phyloP scores from a whole-genome alignment of 2,329 filamentous ascomycete genomes.

The Aspergillus ustus region DNA sequence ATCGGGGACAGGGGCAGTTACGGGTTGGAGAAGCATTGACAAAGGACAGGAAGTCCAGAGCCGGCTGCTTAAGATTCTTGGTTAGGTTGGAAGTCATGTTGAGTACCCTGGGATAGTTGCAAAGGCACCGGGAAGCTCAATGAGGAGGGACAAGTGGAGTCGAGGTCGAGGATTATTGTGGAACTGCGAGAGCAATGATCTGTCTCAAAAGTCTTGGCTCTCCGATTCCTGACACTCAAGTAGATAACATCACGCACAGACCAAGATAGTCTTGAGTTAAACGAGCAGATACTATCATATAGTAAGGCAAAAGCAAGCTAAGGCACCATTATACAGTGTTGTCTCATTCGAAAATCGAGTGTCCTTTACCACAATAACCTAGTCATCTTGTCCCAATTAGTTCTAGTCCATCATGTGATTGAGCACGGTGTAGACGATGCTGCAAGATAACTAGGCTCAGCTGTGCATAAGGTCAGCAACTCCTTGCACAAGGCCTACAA shows the following conservation, averaged over 20 bases:
- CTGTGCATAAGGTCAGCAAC: not conserved
- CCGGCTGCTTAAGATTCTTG: slow-evolving; percentile 48
- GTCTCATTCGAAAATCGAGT: not conserved
- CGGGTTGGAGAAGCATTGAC: slow-evolving; percentile 93
- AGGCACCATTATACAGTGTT: not conserved
- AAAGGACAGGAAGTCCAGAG: slow-evolving; percentile 87
- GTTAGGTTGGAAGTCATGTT: slow-evolving; percentile 37
- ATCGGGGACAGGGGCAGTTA: slow-evolving; percentile 46
- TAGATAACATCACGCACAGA: not conserved
- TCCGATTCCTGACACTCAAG: not conserved
- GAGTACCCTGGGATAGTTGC: slow-evolving; percentile 22
- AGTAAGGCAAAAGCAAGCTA: no score
- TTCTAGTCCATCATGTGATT: slow-evolving; percentile 9
- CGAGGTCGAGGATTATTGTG: not conserved
- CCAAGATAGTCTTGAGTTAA: not conserved
- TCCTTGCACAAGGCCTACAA: not conserved
- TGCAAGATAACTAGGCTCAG: not conserved
- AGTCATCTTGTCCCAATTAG: not conserved
- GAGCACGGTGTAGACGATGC: not conserved
- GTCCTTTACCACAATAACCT: not conserved
- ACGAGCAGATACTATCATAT: no score
- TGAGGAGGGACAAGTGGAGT: slow-evolving; percentile 9
- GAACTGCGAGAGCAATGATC: not conserved
- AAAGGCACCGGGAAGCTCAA: slow-evolving; percentile 6
- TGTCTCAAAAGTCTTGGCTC: slow-evolving; percentile 11